Evolutionary conservation across 2,329 filamentous ascomycete species (phyloP), one percentile per base, ranked within the genome.

Genomic region (Didymella arachidicola): DNA sequence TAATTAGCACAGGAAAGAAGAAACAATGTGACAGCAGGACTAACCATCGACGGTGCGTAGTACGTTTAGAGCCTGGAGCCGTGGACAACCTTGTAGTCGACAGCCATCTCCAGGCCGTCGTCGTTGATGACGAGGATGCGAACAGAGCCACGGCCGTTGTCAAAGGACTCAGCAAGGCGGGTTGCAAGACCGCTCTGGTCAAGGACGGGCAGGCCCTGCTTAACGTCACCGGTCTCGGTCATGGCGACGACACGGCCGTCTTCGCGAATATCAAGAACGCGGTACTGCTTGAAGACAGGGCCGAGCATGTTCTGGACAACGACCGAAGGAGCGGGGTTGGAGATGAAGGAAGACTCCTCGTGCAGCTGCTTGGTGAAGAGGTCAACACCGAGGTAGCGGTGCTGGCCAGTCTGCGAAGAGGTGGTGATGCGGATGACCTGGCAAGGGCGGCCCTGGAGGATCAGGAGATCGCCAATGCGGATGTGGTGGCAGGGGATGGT

Each of bases 261-360:
- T 69, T 96, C 91, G 80, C 93, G 89, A 80, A 99, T 90, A 85
- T 99, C 95, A 64, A 99, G 90, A 78, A 99, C 94, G 77, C 95
- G 93, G 90, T 99, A 99, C 87, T 98, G 95, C 92, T 98, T 98
- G 92, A 98, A 97, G 84, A 98, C 89, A 66, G 95, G 95, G 73
- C 94, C 95, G 70, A 96, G 91, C 93, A 99, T 98, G 84, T 94
- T 98, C 90, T 99, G 95, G 75, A 99, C 94, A 66, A 98, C 88
- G 62, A 99, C 95, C 72, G 92, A 97, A 72, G 94, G 94, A 69
- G 91, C 92, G 67, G 95, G 95, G 90, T 96, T 96, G 82, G 92
- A 93, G 83, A 98, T 89, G 84, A 97, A 97, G 74, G 90, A 94
- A 57, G 92, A 97, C 89, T 99, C 95, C 85, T 99, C 95, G 78